Conservation (phyloP, 2,329 filamentous ascomycete genomes). For the Ophiostoma tasmaniense region DNA sequence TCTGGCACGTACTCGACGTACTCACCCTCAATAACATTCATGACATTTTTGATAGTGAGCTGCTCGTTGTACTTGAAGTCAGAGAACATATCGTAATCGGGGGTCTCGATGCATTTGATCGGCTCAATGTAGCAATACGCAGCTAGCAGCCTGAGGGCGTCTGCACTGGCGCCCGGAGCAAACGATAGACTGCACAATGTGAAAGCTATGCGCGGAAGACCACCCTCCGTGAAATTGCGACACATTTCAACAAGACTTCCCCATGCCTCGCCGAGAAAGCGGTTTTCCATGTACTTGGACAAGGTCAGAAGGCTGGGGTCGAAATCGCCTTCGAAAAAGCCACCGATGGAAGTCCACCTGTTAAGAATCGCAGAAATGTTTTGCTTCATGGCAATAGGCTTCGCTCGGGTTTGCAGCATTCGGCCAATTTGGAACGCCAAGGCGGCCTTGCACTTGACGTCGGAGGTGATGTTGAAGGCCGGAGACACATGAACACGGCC, state of each 20-base stretch:
- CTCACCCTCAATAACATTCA: neutral
- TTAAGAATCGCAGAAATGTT: neutral
- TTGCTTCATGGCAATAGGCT: neutral
- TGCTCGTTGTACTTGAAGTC: conserved; percentile 13
- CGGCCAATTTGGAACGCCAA: conserved; percentile 5
- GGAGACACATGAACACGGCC: neutral
- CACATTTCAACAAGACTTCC: conserved; percentile 23
- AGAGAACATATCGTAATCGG: neutral
- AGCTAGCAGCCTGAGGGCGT: conserved; percentile 30
- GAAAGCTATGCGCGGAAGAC: conserved; percentile 21
- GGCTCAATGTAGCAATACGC: conserved; percentile 35
- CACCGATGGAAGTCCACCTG: conserved; percentile 10
- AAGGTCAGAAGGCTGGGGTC: neutral
- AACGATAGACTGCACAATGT: conserved; percentile 24
- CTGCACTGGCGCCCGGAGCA: conserved; percentile 23
- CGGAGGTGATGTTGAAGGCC: neutral
- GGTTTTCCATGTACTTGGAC: neutral
- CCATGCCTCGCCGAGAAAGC: conserved; percentile 20
- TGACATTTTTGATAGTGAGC: neutral
- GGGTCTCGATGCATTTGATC: conserved; percentile 32
- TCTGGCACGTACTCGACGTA: neutral
- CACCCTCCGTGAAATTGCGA: conserved; percentile 10
- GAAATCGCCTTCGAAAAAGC: neutral
- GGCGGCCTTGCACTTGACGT: neutral
- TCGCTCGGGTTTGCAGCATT: neutral